A percentile compares a stretch with the other conserved stretches of the same genome.
phyloP scores from a whole-genome alignment of 352 stramenopile genomes.

The Phytopythium ostracodes region DNA sequence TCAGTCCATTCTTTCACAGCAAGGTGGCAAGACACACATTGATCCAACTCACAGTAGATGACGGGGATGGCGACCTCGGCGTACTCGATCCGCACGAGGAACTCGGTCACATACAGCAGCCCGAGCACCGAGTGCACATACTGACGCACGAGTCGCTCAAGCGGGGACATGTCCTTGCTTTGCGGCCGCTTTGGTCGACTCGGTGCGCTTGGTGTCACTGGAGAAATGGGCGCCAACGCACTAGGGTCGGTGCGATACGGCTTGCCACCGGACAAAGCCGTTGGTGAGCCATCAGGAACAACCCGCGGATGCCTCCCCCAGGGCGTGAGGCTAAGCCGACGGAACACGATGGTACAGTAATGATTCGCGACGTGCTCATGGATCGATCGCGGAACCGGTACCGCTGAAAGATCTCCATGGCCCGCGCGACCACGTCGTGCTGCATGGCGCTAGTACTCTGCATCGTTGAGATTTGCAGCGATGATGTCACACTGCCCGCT shows the following conservation, averaged over 20 bases:
- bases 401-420: background rate
- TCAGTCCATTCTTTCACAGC: background rate
- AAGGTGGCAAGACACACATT: background rate
- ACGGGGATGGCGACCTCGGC: conserved; percentile 17
- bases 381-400: background rate
- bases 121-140: conserved; percentile 20
- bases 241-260: background rate
- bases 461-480: too few relatives aligned
- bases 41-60: conserved; percentile 6
- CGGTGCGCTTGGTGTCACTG: background rate
- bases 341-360: background rate
- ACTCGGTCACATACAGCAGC: conserved; percentile 25
- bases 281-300: background rate
- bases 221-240: too few relatives aligned
- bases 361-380: background rate
- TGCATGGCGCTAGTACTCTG: background rate
- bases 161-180: background rate
- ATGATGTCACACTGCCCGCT: background rate
- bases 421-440: background rate
- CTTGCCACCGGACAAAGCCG: background rate
- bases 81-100: conserved; percentile 30
- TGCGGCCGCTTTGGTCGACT: background rate
- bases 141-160: conserved; percentile 7
- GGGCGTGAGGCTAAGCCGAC: background rate
- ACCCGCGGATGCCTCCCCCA: background rate